Conservation (phyloP, 2,329 filamentous ascomycete genomes). For the Lasiodiplodia theobromae region DNA sequence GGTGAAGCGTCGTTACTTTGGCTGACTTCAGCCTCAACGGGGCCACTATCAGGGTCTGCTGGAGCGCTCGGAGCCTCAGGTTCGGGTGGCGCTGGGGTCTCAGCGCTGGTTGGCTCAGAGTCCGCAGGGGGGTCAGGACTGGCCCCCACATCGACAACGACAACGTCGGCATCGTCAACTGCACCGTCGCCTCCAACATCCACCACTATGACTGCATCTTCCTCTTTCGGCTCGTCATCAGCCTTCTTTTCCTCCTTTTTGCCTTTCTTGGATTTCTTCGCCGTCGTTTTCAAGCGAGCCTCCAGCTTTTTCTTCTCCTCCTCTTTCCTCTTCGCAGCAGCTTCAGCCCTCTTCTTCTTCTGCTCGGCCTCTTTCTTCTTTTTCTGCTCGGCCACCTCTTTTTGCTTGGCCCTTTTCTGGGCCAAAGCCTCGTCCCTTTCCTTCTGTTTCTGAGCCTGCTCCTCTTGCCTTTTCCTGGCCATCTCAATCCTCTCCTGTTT, state of each 20-base stretch:
- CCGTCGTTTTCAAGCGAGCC: conserved; percentile 10
- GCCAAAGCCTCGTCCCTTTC: conserved; percentile 13
- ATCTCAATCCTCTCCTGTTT: conserved; percentile 20
- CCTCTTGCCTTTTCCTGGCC: conserved; percentile 11
- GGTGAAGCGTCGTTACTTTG: background rate
- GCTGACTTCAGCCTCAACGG: background rate
- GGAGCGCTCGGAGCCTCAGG: background rate
- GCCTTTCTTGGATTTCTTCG: conserved; percentile 13
- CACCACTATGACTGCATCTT: background rate
- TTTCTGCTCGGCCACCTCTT: background rate
- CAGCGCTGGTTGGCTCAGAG: conserved; percentile 4
- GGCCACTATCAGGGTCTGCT: background rate
- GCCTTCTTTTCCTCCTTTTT: conserved; percentile 2
- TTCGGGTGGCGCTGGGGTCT: background rate
- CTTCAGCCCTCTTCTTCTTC: conserved; percentile 13
- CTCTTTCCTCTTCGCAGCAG: conserved; percentile 15
- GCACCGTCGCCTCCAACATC: conserved; percentile 13
- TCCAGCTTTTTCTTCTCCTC: conserved; percentile 15
- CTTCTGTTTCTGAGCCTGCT: conserved; percentile 1
- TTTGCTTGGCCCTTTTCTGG: background rate
- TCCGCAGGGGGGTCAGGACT: conserved; percentile 8
- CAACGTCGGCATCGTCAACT: conserved; percentile 1
- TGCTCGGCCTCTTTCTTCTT: conserved; percentile 3
- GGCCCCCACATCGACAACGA: conserved; percentile 20
- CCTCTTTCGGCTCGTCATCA: background rate